Evolutionary conservation across 176 grass and related monocot species (phyloP).

Genomic region (Hordeum vulgare): DNA sequence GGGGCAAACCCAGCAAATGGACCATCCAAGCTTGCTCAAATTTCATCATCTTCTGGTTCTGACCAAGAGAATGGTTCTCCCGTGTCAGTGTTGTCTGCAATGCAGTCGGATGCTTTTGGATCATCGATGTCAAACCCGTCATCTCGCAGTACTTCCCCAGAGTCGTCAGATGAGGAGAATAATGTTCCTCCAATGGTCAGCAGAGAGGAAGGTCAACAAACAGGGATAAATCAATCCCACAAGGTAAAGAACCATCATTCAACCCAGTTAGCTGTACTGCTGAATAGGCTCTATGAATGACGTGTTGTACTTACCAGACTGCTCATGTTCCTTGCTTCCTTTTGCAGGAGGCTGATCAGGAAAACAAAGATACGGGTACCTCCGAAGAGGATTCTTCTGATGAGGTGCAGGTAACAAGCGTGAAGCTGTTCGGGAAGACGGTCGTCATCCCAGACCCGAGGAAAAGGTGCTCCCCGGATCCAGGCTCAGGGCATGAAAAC

Average conservation of each 20-base stretch:
- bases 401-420: slow-evolving; percentile 47
- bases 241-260: slow-evolving; percentile 26
- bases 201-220: slow-evolving; percentile 7
- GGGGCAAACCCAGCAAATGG: background rate
- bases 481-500: background rate
- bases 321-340: background rate
- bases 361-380: slow-evolving; percentile 11
- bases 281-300: background rate
- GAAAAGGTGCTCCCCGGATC: slow-evolving; percentile 25
- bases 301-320: background rate
- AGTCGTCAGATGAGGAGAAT: slow-evolving; percentile 37
- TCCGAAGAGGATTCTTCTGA: slow-evolving; percentile 40
- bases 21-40: slow-evolving; percentile 16
- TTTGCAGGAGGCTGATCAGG: slow-evolving; percentile 35
- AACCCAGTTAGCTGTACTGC: background rate
- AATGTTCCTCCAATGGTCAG: background rate
- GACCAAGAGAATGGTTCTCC: slow-evolving; percentile 72
- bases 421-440: slow-evolving; percentile 86
- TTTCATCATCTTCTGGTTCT: slow-evolving; percentile 33
- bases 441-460: slow-evolving; percentile 50
- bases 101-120: slow-evolving; percentile 59
- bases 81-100: slow-evolving; percentile 50
- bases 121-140: slow-evolving; percentile 39
- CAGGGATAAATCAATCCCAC: background rate
- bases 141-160: slow-evolving; percentile 23